Base-by-base conservation (phyloP, 352 stramenopile species). In the Pythium brachiatum region DNA sequence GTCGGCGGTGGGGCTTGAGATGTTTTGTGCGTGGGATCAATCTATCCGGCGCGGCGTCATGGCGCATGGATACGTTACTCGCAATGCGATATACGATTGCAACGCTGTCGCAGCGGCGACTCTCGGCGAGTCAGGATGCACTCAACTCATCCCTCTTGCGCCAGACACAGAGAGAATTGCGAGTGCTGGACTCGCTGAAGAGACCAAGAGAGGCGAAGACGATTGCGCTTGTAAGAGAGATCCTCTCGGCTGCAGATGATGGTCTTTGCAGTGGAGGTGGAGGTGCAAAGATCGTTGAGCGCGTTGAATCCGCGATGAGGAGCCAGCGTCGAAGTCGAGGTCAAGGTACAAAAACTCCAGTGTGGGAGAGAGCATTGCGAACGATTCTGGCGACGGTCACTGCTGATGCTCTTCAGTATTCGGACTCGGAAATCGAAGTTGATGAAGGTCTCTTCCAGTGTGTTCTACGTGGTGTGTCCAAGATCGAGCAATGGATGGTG, bases 401-500 rank as follows among this genome's bases (percentile, higher is more conserved):
- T 12, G 43, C 47, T 2, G 34, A 26, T 16, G 15, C n/a, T 50
- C 23, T 48, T 9, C n/a, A 23, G 3, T 31, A 26, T 56, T 44
- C 23, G 15, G 21, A 43, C 23, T n/a, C 47, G 16, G 21, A 47
- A 6, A 38, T 44, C 27, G 8, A 25, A 5, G 7, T 23, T 7
- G 29, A 41, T 11, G 50, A 64, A 2, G 57, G 51, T 12, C 0
- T 41, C 1, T 56, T 47, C 7, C 20, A 60, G 34, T 25, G 34
- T 1, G 71, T 89, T 60, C 64, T 77, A 15, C 51, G 61, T 43
- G 66, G 79, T 26, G 57, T 89, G 1, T 52, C 64, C 44, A 75
- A 72, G 25, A 48, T 90, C 26, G 81, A 90, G 58, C 75, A 79
- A 31, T 87, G 70, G 74, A 88, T 90, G 81, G 54, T 89, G 15